Conservation (phyloP, 305 asterid genomes). For the Fraxinus baroniana region DNA sequence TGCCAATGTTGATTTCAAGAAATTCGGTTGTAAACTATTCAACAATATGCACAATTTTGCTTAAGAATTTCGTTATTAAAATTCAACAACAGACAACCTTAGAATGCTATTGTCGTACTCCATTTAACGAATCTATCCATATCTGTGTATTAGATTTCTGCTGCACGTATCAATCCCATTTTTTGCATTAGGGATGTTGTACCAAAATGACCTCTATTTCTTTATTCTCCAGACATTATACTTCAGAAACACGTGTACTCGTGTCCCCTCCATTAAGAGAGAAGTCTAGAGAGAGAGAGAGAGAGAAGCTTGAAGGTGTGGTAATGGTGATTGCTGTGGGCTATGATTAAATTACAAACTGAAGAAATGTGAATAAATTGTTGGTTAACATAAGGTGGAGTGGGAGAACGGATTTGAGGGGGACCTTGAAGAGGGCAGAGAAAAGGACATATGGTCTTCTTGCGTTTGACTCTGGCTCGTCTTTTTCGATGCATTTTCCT, state of each 20-base stretch:
- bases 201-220: background rate
- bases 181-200: background rate
- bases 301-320: conserved; percentile 36
- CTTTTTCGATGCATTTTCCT: conserved; percentile 41
- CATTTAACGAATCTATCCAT: conserved; percentile 10
- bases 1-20: background rate
- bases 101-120: conserved; percentile 29
- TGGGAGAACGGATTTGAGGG: conserved; percentile 55
- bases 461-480: conserved; percentile 39
- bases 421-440: conserved; percentile 32
- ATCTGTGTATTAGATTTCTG: background rate
- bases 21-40: background rate
- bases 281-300: background rate
- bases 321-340: conserved; percentile 44
- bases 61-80: conserved; percentile 32
- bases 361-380: background rate
- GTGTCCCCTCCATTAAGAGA: background rate
- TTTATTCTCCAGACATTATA: background rate
- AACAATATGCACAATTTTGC: conserved; percentile 25
- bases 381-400: conserved; percentile 44
- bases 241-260: conserved; percentile 2
- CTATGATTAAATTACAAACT: background rate
- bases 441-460: conserved; percentile 44
- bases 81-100: conserved; percentile 25
- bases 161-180: background rate